Base-by-base conservation (phyloP, 139 green algal genomes). In the Desmodesmus armatus region DNA sequence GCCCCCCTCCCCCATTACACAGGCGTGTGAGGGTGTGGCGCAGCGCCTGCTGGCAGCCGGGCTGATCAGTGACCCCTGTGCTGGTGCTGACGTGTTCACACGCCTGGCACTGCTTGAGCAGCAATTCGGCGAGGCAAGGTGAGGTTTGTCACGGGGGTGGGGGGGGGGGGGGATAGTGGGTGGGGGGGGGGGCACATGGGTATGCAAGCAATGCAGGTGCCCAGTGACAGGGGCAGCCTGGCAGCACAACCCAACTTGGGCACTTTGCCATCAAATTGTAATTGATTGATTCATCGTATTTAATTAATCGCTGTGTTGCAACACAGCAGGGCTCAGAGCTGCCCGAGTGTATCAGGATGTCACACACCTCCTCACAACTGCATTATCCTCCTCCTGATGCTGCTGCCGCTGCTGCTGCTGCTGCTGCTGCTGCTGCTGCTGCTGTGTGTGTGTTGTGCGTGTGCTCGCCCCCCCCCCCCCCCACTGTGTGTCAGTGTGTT, bases 351-450 rank as follows among this genome's bases (percentile, higher is more conserved):
- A n/a, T n/a, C n/a, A n/a, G n/a, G n/a, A n/a, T 21, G 47, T 13
- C 13, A 55, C 9, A 13, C 47, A 55, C 9, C 13, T 21, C 47
- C 47, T 13, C 47, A 55, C 47, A 7, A n/a, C n/a, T 82, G n/a
- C n/a, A n/a, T n/a, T n/a, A n/a, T n/a, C n/a, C n/a, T n/a, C n/a
- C n/a, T n/a, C n/a, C n/a, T n/a, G n/a, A n/a, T n/a, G n/a, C n/a
- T n/a, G n/a, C n/a, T n/a, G n/a, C n/a, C n/a, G n/a, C n/a, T n/a
- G n/a, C n/a, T 25, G 5, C 7, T 70, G 75, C n/a, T 71, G 40
- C 55, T 83, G 76, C 58, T 83, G 76, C 58, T 58, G 49, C 58
- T 83, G 76, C 58, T 83, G n/a, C n/a, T n/a, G n/a, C 17, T 79
- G 27, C 43, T 78, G 39, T 31, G 33, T 27, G 25, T 69, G 60